Percentiles rank a stretch among this genome's conserved stretches.
phyloP scores from a whole-genome alignment of 2,329 filamentous ascomycete genomes.

The Sclerotinia subarctica region DNA sequence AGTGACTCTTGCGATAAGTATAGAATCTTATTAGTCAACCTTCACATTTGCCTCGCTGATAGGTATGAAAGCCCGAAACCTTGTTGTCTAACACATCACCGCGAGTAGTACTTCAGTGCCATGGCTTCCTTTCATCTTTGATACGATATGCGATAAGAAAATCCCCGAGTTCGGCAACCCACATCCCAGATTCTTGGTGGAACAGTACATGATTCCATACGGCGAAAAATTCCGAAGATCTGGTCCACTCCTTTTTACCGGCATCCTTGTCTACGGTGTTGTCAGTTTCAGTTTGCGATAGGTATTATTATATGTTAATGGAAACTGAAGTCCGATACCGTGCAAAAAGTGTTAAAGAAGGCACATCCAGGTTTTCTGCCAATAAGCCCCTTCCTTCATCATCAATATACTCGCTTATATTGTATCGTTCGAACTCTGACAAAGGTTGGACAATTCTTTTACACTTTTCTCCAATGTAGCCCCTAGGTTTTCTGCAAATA shows the following conservation, averaged over 20 bases:
- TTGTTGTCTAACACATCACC: not conserved
- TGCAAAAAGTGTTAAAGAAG: not conserved
- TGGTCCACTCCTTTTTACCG: not conserved
- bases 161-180: not conserved
- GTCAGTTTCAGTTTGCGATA: not conserved
- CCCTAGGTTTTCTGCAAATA: not conserved
- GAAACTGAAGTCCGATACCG: not conserved
- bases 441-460: not conserved
- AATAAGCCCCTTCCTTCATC: not conserved
- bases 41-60: no score
- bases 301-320: not conserved
- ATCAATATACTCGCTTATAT: not conserved
- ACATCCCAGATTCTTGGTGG: not conserved
- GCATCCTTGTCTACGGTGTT: not conserved
- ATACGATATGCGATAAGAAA: not conserved
- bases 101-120: not conserved
- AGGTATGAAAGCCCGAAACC: not conserved
- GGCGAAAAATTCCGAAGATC: not conserved
- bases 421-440: not conserved
- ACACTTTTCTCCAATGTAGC: not conserved
- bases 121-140: not conserved
- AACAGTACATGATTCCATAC: not conserved
- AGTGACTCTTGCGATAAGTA: no score
- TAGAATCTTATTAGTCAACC: no score
- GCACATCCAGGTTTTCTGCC: not conserved